Percentiles rank a stretch among this genome's conserved stretches.
Conservation (phyloP, 2,329 filamentous ascomycete genomes). For the Didymellaceae sp. region DNA sequence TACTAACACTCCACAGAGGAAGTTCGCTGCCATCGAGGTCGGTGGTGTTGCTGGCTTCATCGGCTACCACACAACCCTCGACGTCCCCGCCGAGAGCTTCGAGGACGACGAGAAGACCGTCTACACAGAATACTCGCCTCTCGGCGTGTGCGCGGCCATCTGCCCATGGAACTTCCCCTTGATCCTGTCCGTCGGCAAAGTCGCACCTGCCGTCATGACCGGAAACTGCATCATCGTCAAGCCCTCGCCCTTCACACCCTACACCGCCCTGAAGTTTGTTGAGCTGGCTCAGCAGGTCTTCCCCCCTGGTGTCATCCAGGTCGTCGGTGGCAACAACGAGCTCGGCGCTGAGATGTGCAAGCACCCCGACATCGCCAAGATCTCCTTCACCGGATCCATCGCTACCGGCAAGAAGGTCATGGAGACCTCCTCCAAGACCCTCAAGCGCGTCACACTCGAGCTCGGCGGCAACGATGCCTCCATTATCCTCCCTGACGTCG, state of each 20-base stretch:
- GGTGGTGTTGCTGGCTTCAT: slow-evolving; percentile 45
- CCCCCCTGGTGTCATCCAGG: slow-evolving; percentile 68
- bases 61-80: slow-evolving; percentile 46
- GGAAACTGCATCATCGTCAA: slow-evolving; percentile 65
- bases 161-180: slow-evolving; percentile 61
- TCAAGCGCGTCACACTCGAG: slow-evolving; percentile 68
- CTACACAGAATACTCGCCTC: slow-evolving; percentile 55
- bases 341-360: slow-evolving; percentile 65
- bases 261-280: slow-evolving; percentile 64
- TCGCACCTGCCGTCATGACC: slow-evolving; percentile 63
- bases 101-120: slow-evolving; percentile 56
- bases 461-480: slow-evolving; percentile 68
- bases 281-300: slow-evolving; percentile 65
- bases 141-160: slow-evolving; percentile 54
- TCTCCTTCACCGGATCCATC: slow-evolving; percentile 69
- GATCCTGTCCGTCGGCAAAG: slow-evolving; percentile 60
- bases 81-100: slow-evolving; percentile 48
- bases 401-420: slow-evolving; percentile 68
- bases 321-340: slow-evolving; percentile 64
- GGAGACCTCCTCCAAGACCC: slow-evolving; percentile 60
- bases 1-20: slow-evolving; percentile 39
- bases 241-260: slow-evolving; percentile 64
- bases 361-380: slow-evolving; percentile 67
- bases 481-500: slow-evolving; percentile 65
- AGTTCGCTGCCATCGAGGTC: slow-evolving; percentile 52